These are phyloP conservation scores for Penicillium sp. DNA, from an alignment of 2,329 filamentous ascomycete species.

Conservation along the genomic window DNA sequence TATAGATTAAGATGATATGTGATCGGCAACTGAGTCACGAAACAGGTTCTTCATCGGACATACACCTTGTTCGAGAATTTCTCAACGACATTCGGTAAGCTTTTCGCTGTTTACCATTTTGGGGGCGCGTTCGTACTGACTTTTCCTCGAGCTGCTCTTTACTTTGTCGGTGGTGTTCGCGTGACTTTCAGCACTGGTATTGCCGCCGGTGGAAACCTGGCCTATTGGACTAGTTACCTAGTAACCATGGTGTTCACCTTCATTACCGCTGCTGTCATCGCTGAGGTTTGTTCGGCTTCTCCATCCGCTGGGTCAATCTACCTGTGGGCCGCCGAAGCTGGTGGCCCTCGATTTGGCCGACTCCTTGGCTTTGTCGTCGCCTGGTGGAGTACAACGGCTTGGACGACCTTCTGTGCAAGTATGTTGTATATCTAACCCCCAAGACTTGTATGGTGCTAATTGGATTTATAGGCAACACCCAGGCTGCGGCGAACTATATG, in stretches of 20 bases:
- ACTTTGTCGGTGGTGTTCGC: slow-evolving; percentile 61
- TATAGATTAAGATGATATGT: neutral
- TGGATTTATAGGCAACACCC: slow-evolving; percentile 46
- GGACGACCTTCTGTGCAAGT: slow-evolving; percentile 60
- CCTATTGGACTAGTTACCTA: slow-evolving; percentile 63
- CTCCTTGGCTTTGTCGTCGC: slow-evolving; percentile 62
- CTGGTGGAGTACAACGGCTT: slow-evolving; percentile 64
- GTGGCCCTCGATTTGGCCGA: slow-evolving; percentile 56
- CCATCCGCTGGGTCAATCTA: slow-evolving; percentile 62
- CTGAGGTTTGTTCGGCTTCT: slow-evolving; percentile 61
- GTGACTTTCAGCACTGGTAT: slow-evolving; percentile 64
- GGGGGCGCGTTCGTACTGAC: neutral
- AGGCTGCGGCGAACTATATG: slow-evolving; percentile 55
- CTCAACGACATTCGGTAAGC: slow-evolving; percentile 57
- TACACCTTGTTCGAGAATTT: slow-evolving; percentile 61
- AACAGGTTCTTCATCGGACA: slow-evolving; percentile 56
- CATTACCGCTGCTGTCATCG: slow-evolving; percentile 61
- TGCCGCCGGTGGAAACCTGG: slow-evolving; percentile 59
- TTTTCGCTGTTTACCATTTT: neutral
- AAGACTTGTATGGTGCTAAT: neutral
- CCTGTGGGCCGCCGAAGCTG: slow-evolving; percentile 61
- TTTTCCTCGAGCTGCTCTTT: slow-evolving; percentile 53
- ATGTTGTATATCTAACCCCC: slow-evolving; percentile 11
- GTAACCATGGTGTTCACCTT: slow-evolving; percentile 61
- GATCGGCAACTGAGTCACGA: slow-evolving; percentile 14